These are phyloP conservation scores for Volvox carteri DNA, from an alignment of 163 green algal species.

Conservation along the genomic window DNA sequence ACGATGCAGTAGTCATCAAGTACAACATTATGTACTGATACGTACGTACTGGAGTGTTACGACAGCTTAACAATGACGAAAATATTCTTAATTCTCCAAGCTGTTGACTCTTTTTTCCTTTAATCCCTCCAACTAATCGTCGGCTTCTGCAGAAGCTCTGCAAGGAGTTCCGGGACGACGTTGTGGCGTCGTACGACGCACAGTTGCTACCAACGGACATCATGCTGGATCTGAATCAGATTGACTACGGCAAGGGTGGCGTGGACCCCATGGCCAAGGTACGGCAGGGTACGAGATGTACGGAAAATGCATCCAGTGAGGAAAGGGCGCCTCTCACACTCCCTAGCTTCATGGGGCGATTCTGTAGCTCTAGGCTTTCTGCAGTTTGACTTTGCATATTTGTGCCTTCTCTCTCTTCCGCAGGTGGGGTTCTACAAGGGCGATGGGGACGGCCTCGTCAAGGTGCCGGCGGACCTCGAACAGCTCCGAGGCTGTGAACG, in stretches of 20 bases:
- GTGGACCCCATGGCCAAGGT: slow-evolving; percentile 1
- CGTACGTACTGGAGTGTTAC: not conserved
- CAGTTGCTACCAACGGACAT: not conserved
- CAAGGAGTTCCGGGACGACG: not conserved
- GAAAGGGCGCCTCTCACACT: not conserved
- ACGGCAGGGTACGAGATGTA: not conserved
- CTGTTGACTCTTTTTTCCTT: not conserved
- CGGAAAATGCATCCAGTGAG: not conserved
- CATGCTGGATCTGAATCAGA: slow-evolving; percentile 9
- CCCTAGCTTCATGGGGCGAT: not conserved
- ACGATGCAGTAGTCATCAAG: no score
- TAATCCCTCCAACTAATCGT: not conserved
- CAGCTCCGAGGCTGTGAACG: not conserved
- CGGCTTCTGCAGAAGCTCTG: not conserved
- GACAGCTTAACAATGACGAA: not conserved
- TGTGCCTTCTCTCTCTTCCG: not conserved
- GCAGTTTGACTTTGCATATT: not conserved
- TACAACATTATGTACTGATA: not conserved
- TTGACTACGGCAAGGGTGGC: slow-evolving; percentile 15
- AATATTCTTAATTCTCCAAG: not conserved
- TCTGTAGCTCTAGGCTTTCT: not conserved
- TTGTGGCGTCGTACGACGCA: not conserved
- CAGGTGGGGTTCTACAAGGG: not conserved
- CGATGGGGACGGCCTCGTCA: not conserved
- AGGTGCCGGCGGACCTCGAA: not conserved